Percentiles rank a stretch among this genome's conserved stretches.
These are phyloP conservation scores for Coniella lustricola DNA, from an alignment of 2,329 filamentous ascomycete species.

Conservation along the genomic window DNA sequence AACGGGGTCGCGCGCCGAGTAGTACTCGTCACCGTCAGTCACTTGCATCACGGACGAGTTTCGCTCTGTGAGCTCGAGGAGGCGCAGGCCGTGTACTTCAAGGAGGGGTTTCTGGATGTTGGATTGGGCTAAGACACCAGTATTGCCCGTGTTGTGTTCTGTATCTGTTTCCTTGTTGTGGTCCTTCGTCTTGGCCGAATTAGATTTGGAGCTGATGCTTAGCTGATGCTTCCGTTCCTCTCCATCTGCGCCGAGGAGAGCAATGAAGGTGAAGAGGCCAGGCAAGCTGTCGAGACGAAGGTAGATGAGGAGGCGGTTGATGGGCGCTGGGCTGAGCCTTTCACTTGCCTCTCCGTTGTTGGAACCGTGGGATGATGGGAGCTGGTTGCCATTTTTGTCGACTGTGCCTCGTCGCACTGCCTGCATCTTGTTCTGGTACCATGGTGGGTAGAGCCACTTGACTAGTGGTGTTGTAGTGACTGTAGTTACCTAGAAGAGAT, in stretches of 20 bases:
- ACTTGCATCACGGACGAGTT: conserved; percentile 94
- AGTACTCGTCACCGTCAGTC: conserved; percentile 69
- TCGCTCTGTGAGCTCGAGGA: conserved; percentile 84
- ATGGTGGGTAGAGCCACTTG: conserved; percentile 63
- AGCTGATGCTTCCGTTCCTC: conserved; percentile 17
- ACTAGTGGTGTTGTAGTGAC: conserved; percentile 76
- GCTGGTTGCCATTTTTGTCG: conserved; percentile 61
- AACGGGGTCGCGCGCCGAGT: conserved; percentile 65
- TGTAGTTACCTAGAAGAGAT: conserved; percentile 53
- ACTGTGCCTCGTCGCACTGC: conserved; percentile 73
- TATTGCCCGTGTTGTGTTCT: conserved; percentile 27
- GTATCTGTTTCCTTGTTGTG: conserved; percentile 19
- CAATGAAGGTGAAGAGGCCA: conserved; percentile 74
- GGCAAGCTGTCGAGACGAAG: conserved; percentile 80
- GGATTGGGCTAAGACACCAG: not conserved
- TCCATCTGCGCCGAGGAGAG: conserved; percentile 53
- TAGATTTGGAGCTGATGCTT: not conserved
- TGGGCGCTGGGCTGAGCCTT: conserved; percentile 29
- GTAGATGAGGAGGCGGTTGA: conserved; percentile 68
- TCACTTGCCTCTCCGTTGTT: conserved; percentile 21
- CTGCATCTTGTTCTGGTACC: conserved; percentile 46
- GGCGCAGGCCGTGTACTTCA: conserved; percentile 74
- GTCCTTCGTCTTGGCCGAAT: not conserved
- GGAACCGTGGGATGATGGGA: conserved; percentile 24
- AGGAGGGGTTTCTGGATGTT: conserved; percentile 35